These are phyloP conservation scores for Austroboletus eburneus DNA, from an alignment of 768 basidiomycete species.

Conservation along the genomic window DNA sequence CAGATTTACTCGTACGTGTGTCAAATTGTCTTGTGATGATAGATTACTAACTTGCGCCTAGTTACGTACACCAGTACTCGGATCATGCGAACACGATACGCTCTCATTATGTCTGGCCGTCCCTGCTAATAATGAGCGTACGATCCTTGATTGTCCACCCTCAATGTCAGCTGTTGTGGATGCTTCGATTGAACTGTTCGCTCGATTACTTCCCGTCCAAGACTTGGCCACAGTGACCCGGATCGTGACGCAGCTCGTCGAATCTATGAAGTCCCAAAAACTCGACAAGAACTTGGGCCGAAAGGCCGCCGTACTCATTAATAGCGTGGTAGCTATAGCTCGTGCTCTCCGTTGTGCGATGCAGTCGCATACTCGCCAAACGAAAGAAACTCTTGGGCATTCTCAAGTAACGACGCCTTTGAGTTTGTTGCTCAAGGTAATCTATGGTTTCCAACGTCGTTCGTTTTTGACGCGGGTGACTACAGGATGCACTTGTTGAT, in stretches of 20 bases:
- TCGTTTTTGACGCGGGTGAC: constrained; percentile 7
- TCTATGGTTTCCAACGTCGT: constrained; percentile 12
- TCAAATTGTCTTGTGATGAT: neutral
- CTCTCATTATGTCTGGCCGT: constrained; percentile 60
- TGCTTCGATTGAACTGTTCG: constrained; percentile 83
- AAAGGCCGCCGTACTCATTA: constrained; percentile 78
- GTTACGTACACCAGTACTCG: constrained; percentile 67
- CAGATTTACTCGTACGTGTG: constrained; percentile 67
- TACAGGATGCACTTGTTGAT: constrained; percentile 75
- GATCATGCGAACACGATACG: constrained; percentile 84
- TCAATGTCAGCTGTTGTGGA: constrained; percentile 82
- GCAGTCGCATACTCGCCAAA: constrained; percentile 49
- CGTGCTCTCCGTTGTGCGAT: constrained; percentile 61
- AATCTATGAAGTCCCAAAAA: constrained; percentile 67
- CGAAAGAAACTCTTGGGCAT: constrained; percentile 63
- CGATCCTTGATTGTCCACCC: constrained; percentile 61
- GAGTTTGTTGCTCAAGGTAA: constrained; percentile 74
- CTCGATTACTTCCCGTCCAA: constrained; percentile 74
- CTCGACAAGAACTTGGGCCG: constrained; percentile 85
- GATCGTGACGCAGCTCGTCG: constrained; percentile 54
- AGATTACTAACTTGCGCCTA: constrained; percentile 7
- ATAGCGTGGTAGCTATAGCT: constrained; percentile 71
- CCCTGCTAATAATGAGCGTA: constrained; percentile 41
- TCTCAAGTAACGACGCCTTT: constrained; percentile 57
- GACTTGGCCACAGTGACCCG: constrained; percentile 55